phyloP scores from a whole-genome alignment of 305 asterid species.

The Fraxinus baroniana region DNA sequence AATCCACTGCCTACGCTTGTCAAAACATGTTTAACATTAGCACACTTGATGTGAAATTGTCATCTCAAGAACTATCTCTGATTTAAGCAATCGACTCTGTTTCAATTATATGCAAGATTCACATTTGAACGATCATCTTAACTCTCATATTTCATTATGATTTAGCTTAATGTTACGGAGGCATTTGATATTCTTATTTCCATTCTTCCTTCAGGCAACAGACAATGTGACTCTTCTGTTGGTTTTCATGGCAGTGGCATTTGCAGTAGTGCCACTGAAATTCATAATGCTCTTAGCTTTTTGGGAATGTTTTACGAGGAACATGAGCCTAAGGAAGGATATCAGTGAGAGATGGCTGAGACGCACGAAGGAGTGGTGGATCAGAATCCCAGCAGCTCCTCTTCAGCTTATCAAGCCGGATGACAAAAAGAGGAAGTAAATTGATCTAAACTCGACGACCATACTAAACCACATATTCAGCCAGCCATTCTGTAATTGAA shows the following conservation, averaged over 20 bases:
- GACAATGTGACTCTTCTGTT: constrained; percentile 46
- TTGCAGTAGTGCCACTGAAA: constrained; percentile 50
- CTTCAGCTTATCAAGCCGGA: constrained; percentile 63
- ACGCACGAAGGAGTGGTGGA: constrained; percentile 86
- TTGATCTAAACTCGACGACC: background rate
- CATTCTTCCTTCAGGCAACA: constrained; percentile 50
- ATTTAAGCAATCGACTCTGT: background rate
- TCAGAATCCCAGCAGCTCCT: constrained; percentile 86
- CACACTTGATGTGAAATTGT: background rate
- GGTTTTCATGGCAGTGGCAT: constrained; percentile 35
- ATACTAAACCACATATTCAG: background rate
- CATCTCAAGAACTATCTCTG: background rate
- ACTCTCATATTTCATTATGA: background rate
- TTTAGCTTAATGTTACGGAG: background rate
- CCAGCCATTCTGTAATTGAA: background rate
- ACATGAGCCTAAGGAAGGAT: constrained; percentile 60
- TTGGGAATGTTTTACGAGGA: constrained; percentile 66
- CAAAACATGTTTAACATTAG: constrained; percentile 17
- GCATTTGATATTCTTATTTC: background rate
- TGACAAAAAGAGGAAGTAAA: constrained; percentile 66
- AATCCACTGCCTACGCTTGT: constrained; percentile 16
- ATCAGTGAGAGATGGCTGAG: constrained; percentile 58
- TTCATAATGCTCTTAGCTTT: constrained; percentile 43
- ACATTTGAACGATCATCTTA: background rate
- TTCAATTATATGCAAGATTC: background rate